Evolutionary conservation across 257 asterid genomes (phyloP).

Genomic region (Solanum bulbocastanum): DNA sequence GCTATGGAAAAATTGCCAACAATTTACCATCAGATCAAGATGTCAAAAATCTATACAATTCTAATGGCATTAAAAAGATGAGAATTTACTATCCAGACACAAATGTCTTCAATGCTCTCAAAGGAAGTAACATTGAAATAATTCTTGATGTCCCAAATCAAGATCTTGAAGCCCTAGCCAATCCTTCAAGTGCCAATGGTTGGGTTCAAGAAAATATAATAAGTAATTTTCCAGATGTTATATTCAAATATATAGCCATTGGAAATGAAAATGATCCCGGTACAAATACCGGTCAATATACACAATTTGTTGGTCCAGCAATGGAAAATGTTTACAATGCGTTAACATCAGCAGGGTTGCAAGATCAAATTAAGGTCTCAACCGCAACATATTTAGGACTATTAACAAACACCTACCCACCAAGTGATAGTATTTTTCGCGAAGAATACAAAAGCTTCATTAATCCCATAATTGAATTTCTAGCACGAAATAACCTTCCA

Average conservation of each 20-base stretch:
- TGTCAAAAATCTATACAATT: constrained; percentile 15
- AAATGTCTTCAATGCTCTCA: constrained; percentile 14
- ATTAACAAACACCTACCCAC: too few species aligned
- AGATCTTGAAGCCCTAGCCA: constrained; percentile 13
- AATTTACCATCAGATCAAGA: constrained; percentile 23
- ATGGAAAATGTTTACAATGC: too few species aligned
- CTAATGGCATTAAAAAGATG: constrained; percentile 7
- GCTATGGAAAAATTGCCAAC: constrained; percentile 21
- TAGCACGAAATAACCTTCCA: too few species aligned
- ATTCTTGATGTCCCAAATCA: constrained; percentile 17
- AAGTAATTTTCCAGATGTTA: not conserved
- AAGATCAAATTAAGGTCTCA: too few species aligned
- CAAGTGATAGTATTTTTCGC: too few species aligned
- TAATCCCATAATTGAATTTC: too few species aligned
- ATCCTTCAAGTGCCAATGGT: not conserved
- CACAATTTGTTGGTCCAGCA: too few species aligned
- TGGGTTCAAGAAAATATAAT: constrained; percentile 22
- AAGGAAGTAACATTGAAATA: constrained; percentile 18
- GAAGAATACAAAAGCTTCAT: too few species aligned
- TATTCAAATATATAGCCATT: constrained; percentile 21
- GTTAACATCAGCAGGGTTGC: too few species aligned
- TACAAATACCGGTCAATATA: too few species aligned
- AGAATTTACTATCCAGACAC: constrained; percentile 19
- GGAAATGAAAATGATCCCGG: constrained; percentile 25
- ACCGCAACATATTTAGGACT: too few species aligned